Conservation (phyloP, 257 asterid species). For the Solanum phureja region DNA sequence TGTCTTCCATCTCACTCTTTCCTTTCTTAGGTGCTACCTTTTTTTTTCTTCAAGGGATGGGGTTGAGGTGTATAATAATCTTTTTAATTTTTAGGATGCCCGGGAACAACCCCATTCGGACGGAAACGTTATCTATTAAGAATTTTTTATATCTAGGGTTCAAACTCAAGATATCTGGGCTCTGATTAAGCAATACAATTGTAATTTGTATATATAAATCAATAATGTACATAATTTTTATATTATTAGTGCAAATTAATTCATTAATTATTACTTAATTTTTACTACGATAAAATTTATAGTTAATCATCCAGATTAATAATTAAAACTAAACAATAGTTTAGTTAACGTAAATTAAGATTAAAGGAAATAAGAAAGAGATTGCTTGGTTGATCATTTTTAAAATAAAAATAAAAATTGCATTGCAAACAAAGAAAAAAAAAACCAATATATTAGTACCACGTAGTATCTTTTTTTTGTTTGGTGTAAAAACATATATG, state of each 20-base stretch:
- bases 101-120: background rate
- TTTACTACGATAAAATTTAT: background rate
- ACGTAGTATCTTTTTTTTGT: background rate
- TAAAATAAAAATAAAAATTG: background rate
- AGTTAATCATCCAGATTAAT: background rate
- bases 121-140: accelerated
- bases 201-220: no score
- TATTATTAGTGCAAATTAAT: background rate
- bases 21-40: no score
- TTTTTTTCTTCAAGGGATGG: no score
- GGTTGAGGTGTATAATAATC: no score
- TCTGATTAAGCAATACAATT: no score
- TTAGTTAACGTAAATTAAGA: background rate
- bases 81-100: no score
- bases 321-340: background rate
- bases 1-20: no score
- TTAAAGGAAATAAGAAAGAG: background rate
- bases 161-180: no score
- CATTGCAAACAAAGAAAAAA: background rate
- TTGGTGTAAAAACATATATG: background rate
- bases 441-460: background rate
- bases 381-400: background rate
- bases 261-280: background rate
- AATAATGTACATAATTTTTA: background rate
- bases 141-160: no score